Base-by-base conservation (phyloP, 2,329 filamentous ascomycete genomes). In the Fusarium sp. region DNA sequence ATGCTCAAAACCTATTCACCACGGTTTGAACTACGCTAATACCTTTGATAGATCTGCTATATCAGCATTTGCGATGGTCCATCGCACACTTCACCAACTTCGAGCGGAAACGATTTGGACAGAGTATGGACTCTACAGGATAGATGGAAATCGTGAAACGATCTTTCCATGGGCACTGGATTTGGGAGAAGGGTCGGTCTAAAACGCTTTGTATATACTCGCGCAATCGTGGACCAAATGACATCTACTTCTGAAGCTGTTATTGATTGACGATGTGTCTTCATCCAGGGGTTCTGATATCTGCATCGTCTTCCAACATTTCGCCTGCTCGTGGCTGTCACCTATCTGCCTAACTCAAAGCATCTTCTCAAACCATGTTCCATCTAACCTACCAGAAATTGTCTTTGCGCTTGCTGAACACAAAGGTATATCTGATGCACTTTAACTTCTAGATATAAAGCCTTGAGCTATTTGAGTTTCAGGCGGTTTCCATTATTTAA, bases 131-230 rank as follows among this genome's bases (percentile, higher is more conserved):
- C 32, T 18, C 8, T 3, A 9, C 5, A 34, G 16, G 5, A 34
- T 18, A 16, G 8, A 0, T 18, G 16, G 32, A 9, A 34, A 34
- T 6, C 0, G 9, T 18, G 16, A 3, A 32, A 1, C 2, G 16
- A 8, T 18, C 16, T 18, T 34, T 7, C 12, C 12, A 13, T 13
- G 29, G 12, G 29, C 29, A 30, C 2, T 4, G 12, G 29, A 30
- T 12, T 29, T 29, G 27, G 27, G 27, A 10, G 11, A 29, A 29
- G 27, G 11, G 10, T 29, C 27, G 27, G 27, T 12, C 11, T 29
- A 10, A 11, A 29, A 11, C 10, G 5, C 4, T 5, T 29, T 12
- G 27, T 29, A 29, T 29, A 29, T 29, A 29, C 10, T 12, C 27
- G 27, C 27, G 27, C 11, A 29, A 5, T 29, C 27, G 3, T 29